Conservation (phyloP, 371 early-diverging fungal genomes). For the Mortierella polycephala region DNA sequence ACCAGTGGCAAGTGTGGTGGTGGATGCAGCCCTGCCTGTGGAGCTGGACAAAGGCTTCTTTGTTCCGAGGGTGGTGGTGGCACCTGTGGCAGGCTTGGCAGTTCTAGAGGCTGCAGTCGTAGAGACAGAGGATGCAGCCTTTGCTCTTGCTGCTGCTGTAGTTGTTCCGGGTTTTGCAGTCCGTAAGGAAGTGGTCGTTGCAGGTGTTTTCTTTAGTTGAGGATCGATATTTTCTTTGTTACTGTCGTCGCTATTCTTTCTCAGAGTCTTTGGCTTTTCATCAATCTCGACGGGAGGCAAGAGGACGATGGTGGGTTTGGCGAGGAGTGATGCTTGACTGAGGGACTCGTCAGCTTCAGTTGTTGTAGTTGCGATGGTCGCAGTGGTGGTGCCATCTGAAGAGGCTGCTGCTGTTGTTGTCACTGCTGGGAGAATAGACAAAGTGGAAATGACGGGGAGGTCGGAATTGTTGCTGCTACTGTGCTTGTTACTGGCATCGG, state of each 20-base stretch:
- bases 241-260: not conserved
- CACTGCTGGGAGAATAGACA: not conserved
- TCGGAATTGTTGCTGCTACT: not conserved
- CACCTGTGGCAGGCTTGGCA: conserved; percentile 9
- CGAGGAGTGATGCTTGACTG: not conserved
- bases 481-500: not conserved
- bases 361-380: not conserved
- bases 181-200: conserved; percentile 1
- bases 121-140: not conserved
- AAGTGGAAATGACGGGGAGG: not conserved
- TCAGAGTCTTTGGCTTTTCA: not conserved
- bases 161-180: not conserved
- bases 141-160: conserved; percentile 4
- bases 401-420: not conserved
- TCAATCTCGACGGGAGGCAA: conserved; percentile 39
- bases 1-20: not conserved
- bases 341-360: not conserved
- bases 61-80: conserved; percentile 3
- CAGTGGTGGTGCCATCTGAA: not conserved
- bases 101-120: too few relatives aligned
- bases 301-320: conserved; percentile 14
- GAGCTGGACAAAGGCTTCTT: conserved; percentile 13
- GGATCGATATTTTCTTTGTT: conserved; percentile 27
- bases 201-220: conserved; percentile 1
- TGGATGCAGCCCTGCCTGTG: conserved; percentile 11